These are phyloP conservation scores for Plasmodium yoelii DNA, from an alignment of 169 alveolate genomes.

Conservation along the genomic window DNA sequence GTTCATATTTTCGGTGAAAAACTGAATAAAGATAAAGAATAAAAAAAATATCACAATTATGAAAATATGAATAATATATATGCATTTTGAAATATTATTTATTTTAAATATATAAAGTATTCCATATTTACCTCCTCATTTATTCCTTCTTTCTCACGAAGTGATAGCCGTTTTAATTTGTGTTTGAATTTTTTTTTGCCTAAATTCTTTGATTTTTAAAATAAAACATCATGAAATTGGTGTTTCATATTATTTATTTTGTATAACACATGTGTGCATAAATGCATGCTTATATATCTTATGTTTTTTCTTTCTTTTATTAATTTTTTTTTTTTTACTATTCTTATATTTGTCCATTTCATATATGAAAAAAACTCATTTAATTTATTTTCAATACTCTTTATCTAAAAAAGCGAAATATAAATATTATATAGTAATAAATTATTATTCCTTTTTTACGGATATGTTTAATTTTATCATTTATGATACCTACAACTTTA, in stretches of 20 bases:
- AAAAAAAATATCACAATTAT: constrained; percentile 19
- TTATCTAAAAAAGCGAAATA: constrained; percentile 37
- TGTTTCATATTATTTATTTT: too few relatives aligned
- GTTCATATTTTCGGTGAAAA: constrained; percentile 41
- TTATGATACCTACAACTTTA: background rate
- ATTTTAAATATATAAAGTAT: background rate
- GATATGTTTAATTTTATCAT: background rate
- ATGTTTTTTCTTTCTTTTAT: background rate
- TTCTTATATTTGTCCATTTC: constrained; percentile 42
- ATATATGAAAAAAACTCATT: constrained; percentile 60
- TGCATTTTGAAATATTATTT: constrained; percentile 1
- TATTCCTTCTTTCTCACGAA: constrained; percentile 17
- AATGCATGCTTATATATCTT: too few relatives aligned
- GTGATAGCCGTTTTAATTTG: constrained; percentile 29
- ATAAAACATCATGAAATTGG: too few relatives aligned
- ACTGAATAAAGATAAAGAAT: constrained; percentile 34
- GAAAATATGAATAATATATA: background rate
- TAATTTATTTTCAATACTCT: constrained; percentile 49
- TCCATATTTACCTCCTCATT: constrained; percentile 27
- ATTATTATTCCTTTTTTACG: constrained; percentile 2
- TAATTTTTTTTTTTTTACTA: constrained; percentile 47
- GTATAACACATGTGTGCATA: too few relatives aligned
- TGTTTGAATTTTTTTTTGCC: background rate
- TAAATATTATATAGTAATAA: background rate
- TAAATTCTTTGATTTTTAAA: background rate